Conservation (phyloP, 345 rosid species). For the Aethionema arabicum region DNA sequence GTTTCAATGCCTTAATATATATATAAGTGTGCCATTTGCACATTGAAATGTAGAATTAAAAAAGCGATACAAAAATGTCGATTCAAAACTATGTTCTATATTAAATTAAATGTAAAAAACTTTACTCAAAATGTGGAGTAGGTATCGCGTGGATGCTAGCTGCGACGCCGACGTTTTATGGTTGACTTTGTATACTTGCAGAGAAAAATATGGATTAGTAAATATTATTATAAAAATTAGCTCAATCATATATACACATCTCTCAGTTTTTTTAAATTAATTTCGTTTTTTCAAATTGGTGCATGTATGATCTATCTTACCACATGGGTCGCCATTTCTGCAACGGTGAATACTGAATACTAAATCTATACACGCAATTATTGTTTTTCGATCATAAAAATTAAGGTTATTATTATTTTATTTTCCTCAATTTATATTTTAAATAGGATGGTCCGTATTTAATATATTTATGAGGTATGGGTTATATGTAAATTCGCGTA, state of each 20-base stretch:
- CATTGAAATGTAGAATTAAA: background rate
- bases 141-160: slow-evolving; percentile 34
- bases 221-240: slow-evolving; percentile 1
- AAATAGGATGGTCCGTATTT: slow-evolving; percentile 10
- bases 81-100: background rate
- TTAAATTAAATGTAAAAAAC: slow-evolving; percentile 1
- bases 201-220: background rate
- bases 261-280: background rate
- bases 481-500: background rate
- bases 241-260: slow-evolving; percentile 25
- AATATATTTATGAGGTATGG: slow-evolving; percentile 6
- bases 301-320: slow-evolving; percentile 17
- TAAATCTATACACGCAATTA: background rate
- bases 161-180: slow-evolving; percentile 33
- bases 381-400: background rate
- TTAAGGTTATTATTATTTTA: slow-evolving; percentile 2
- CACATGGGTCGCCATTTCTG: slow-evolving; percentile 26
- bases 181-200: slow-evolving; percentile 26
- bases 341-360: slow-evolving; percentile 21
- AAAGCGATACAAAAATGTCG: background rate
- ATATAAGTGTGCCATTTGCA: slow-evolving; percentile 13
- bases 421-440: slow-evolving; percentile 3
- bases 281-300: slow-evolving; percentile 14
- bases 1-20: background rate
- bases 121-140: slow-evolving; percentile 26